These are phyloP conservation scores for Cryptosporidium meleagridis DNA, from an alignment of 169 alveolate genomes.

Conservation along the genomic window DNA sequence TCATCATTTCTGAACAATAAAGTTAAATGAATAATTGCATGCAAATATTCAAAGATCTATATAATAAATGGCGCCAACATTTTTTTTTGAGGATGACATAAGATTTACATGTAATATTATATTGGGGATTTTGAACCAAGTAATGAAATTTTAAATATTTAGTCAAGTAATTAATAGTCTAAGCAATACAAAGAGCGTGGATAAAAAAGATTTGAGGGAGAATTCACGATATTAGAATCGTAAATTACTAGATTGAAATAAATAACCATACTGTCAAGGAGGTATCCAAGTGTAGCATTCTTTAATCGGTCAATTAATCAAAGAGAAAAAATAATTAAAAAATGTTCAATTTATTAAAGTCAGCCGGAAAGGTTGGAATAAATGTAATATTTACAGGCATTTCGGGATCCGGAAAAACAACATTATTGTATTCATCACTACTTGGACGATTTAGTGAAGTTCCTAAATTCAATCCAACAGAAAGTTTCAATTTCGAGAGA, in stretches of 20 bases:
- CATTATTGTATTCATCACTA: constrained; percentile 39
- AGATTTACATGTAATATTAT: background rate
- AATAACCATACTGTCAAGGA: too few relatives aligned
- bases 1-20: too few relatives aligned
- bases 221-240: too few relatives aligned
- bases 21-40: background rate
- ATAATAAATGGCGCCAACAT: background rate
- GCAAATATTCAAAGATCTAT: constrained; percentile 2
- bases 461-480: constrained; percentile 38
- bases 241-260: background rate
- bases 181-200: background rate
- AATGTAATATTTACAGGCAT: constrained; percentile 44
- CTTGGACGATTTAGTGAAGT: constrained; percentile 5
- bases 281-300: too few relatives aligned
- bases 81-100: background rate
- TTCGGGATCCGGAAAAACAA: constrained; percentile 54
- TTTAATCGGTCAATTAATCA: background rate
- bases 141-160: background rate
- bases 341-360: background rate
- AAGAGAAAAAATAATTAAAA: background rate
- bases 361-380: background rate
- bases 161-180: too few relatives aligned
- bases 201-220: too few relatives aligned
- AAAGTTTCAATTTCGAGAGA: constrained; percentile 59
- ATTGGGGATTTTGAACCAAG: background rate